Evolutionary conservation across 768 basidiomycete species (phyloP), one percentile per base, ranked within the genome.

Genomic region (Leccinum boreale): DNA sequence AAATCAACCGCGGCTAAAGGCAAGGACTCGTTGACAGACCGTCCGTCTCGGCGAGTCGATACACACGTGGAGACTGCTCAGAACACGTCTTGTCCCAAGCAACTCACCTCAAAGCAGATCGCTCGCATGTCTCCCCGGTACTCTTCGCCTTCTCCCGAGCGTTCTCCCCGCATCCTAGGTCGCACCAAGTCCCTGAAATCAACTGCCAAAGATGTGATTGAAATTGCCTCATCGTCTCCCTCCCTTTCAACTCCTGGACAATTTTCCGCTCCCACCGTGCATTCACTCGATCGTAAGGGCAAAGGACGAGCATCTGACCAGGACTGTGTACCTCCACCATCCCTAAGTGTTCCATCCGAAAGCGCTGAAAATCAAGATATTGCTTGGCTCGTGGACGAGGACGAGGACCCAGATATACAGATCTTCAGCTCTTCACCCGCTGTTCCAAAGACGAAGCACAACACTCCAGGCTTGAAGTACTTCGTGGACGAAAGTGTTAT

Each of bases 311-410:
- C 26, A 14, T 17, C 23, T n/a, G 49, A 64, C n/a, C 53, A 5
- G 47, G 31, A 53, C 33, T 5, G 36, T 17, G 47, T 50, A 21
- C 48, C 46, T n/a, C 19, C 51, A 8, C 29, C 57, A 15, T n/a
- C 53, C 19, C 17, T 36, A n/a, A 12, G 50, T 29, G 9, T 53
- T 17, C 55, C 50, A 17, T 19, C 53, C 10, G 23, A 45, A 53
- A 58, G 31, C 28, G 49, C 45, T 14, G 58, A 54, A 17, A 67
- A 75, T 36, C 69, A 77, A 50, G 78, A 78, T 62, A 85, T 89
- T 73, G 79, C 82, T 2, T 89, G 86, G 87, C 73, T 90, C 21
- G 68, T 89, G 10, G 85, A 84, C 24, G 85, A 85, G 56, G 85
- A 87, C 52, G 86, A 79, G n/a, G 77, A 86, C 47, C 77, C 75